Evolutionary conservation across 495 filamentous ascomycete genomes (phyloP), one percentile per base, ranked within the genome.

Genomic region (Aspergillus mulundensis): DNA sequence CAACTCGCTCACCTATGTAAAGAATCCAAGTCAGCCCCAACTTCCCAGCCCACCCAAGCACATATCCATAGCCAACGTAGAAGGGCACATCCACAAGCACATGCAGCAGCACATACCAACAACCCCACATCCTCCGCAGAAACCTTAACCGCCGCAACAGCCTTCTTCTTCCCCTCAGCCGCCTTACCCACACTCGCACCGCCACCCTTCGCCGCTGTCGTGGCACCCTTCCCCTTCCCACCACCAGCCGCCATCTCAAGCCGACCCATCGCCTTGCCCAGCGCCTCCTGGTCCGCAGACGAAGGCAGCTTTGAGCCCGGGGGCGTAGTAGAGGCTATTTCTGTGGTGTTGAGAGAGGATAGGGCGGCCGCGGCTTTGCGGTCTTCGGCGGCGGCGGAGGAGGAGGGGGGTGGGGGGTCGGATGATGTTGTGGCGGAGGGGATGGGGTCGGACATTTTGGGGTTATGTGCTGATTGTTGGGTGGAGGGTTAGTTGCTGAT

Each of bases 331-430:
- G 30, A 20, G 30, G 47, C 24, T 11, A 73, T 66, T 50, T 87
- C 87, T 53, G 84, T 85, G 23, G 81, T 70, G 61, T 92, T 86
- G 51, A 96, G 86, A 53, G 84, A 83, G 58, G 83, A 85, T 62
- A 95, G 84, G 16, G 92, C 91, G 23, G 89, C 90, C 54, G 90
- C 90, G 19, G 92, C 89, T 73, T 94, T 95, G 70, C 90, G 88
- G 74, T 94, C 91, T 72, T 95, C 90, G 58, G 90, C 88, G 51
- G 81, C 84, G 39, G 85, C 75, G 41, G 87, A 83, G 21, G 82
- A 71, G 81, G 72, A 39, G 81, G 81, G 1, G 63, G 71, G 39
- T 82, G 80, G 0, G 63, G 66, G 43, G 84, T 32, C 86, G 21
- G 81, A 68, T 58, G 87, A 86, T 41, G 90, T 83, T 75, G 81